Evolutionary conservation across 169 alveolate genomes (phyloP), one percentile per base, ranked within the genome.

Genomic region (Cryptosporidium parvum): DNA sequence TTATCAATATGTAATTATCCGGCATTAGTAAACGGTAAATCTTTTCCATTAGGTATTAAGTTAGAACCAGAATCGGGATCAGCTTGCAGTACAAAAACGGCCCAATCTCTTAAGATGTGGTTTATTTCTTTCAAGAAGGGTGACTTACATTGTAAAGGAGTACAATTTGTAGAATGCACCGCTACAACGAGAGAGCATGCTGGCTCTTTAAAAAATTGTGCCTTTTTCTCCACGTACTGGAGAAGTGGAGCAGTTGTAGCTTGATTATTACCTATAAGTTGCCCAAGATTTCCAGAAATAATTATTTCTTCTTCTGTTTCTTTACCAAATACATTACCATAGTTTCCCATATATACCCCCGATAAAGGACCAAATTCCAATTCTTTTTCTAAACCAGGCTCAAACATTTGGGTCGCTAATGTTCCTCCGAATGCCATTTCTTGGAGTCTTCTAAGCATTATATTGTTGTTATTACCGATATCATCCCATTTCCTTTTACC

Each of bases 61-160:
- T 80, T 80, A 18, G 89, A 80, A 16, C 89, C 89, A n/a, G 75
- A 61, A 65, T 80, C 89, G 7, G 89, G 89, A 35, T 80, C 89
- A 10, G 89, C 73, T 37, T 80, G 80, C 1, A 80, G 62, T 18
- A 80, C 89, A 3, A 62, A 45, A 0, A 65, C 89, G 3, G 75
- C 89, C 89, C 89, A 80, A 42, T 80, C 75, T 62, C 89, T 80
- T 42, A 80, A 42, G 16, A 80, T 62, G 23, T 80, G 73, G 33
- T 80, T 80, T 26, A 80, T 59, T 12, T 80, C 80, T 33, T 62
- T 80, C 33, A 80, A 12, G 52, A 62, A 80, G 10, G 80, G 45
- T 12, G 69, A 59, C 62, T 61, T 80, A 45, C 89, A 80, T 26
- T 80, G 80, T 37, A 80, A 29, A 14, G 89, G 89, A 31, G 89